Evolutionary conservation across 2,329 filamentous ascomycete genomes (phyloP).

Genomic region (Aspergillus japonicus): DNA sequence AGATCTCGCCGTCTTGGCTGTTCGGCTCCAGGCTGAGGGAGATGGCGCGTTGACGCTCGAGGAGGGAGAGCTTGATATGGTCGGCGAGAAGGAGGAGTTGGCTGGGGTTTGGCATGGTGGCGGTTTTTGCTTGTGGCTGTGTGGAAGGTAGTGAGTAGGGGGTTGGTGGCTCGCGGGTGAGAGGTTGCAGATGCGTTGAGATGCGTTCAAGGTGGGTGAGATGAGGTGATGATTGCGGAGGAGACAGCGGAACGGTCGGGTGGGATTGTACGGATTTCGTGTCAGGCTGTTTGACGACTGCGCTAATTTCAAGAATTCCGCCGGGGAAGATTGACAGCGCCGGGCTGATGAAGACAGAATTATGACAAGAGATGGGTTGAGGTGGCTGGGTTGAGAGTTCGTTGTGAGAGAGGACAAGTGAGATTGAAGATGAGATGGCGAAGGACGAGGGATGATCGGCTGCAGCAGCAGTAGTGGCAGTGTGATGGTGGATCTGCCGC

Average conservation of each 20-base stretch:
- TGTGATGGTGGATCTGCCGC: slow-evolving; percentile 15
- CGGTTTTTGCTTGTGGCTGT: not conserved
- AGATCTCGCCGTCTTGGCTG: slow-evolving; percentile 84
- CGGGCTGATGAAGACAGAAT: not conserved
- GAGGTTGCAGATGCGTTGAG: not conserved
- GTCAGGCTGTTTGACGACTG: not conserved
- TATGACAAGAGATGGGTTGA: not conserved
- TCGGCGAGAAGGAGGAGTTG: slow-evolving; percentile 92
- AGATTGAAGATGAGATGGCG: not conserved
- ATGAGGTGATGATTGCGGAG: not conserved
- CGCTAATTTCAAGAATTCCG: not conserved
- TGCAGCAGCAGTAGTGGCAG: not conserved
- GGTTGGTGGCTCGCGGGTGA: not conserved
- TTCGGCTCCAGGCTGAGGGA: slow-evolving; percentile 75
- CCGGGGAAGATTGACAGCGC: not conserved
- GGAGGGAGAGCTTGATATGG: slow-evolving; percentile 91
- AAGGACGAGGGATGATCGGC: slow-evolving; percentile 1
- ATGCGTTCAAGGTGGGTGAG: slow-evolving; percentile 1
- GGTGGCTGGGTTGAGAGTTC: slow-evolving; percentile 2
- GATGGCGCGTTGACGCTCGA: slow-evolving; percentile 85
- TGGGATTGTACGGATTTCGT: not conserved
- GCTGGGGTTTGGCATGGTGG: slow-evolving; percentile 54
- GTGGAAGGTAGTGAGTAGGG: not conserved
- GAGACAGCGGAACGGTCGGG: not conserved
- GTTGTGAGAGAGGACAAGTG: slow-evolving; percentile 3